These are phyloP conservation scores for Calycina marina DNA, from an alignment of 2,329 filamentous ascomycete species.

Conservation along the genomic window DNA sequence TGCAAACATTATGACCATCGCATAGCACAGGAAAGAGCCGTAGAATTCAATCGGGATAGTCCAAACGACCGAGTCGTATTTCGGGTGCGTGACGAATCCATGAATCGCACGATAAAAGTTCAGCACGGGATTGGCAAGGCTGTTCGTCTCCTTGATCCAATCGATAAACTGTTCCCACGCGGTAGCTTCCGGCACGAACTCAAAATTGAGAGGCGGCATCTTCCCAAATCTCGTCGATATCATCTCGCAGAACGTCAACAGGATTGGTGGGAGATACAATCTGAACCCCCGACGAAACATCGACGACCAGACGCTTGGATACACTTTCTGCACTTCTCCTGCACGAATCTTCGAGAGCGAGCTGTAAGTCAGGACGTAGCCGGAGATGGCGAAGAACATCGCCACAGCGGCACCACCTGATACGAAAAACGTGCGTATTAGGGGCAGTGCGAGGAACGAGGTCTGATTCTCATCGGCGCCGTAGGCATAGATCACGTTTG, in stretches of 20 bases:
- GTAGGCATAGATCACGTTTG: slow-evolving; percentile 11
- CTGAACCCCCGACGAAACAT: slow-evolving; percentile 30
- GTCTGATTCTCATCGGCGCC: slow-evolving; percentile 22
- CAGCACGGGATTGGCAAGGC: slow-evolving; percentile 11
- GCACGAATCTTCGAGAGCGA: slow-evolving; percentile 26
- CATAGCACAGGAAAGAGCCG: slow-evolving; percentile 25
- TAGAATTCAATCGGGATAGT: slow-evolving; percentile 33
- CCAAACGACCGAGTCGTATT: slow-evolving; percentile 32
- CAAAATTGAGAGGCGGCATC: slow-evolving; percentile 20
- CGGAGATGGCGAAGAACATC: slow-evolving; percentile 34
- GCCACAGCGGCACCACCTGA: slow-evolving; percentile 32
- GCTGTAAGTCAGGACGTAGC: slow-evolving; percentile 30
- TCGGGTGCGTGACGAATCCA: slow-evolving; percentile 10
- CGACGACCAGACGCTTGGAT: slow-evolving; percentile 28
- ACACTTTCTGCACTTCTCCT: slow-evolving; percentile 23
- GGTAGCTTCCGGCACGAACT: slow-evolving; percentile 19
- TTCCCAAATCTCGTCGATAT: slow-evolving; percentile 13
- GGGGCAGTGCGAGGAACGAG: slow-evolving; percentile 27
- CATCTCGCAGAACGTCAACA: slow-evolving; percentile 25
- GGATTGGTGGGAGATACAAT: slow-evolving; percentile 29
- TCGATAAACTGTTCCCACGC: slow-evolving; percentile 10
- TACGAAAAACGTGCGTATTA: slow-evolving; percentile 26
- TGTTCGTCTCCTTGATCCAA: slow-evolving; percentile 13
- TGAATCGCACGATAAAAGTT: slow-evolving; percentile 9
- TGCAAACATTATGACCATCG: slow-evolving; percentile 8